Evolutionary conservation across 805 yeast genomes (phyloP), one percentile per base, ranked within the genome.

Genomic region (Saccharomyces cerevisiae): DNA sequence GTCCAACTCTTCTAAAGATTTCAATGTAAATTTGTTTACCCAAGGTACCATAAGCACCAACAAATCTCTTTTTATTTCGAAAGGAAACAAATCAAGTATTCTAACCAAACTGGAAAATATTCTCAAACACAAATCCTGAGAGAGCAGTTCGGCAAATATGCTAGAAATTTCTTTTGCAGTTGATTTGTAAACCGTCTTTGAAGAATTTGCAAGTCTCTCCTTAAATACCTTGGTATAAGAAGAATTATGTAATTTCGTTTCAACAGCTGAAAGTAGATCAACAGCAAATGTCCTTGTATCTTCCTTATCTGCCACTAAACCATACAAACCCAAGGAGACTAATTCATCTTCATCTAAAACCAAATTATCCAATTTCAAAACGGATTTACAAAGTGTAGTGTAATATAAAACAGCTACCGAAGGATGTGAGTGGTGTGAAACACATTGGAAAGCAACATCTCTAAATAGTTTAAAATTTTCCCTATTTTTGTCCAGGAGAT

Each of bases 11-110:
- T 74, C 74, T 8, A 76, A 76, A 6, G 71, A 66, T 46, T 79
- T 79, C 53, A 92, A 73, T 48, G 85, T 87, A 47, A 91, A 83
- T 2, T 84, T 81, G 63, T 87, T 94, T n/a, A 91, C 81, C 97
- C 98, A 94, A 1, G 99, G 97, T 9, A 89, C 73, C 51, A 94
- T 69, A 26, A 91, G 84, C 0, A 94, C 83, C 53, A 92, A 71
- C 11, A 92, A 78, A 66, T 91, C 97, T 55, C 88, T 80, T 63
- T 94, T 78, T 0, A 87, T 79, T 26, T 78, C 78, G 51, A 75
- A 74, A 43, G 77, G 73, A 51, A 51, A 85, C 85, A 48, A 78
- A 77, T 63, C 83, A 82, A 70, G 87, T 83, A 61, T 82, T 77
- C 77, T 80, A 75, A 3, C 94, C 81, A 69, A 87, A 70, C 69